Base-by-base conservation (phyloP, 2,329 filamentous ascomycete species). In the Knoxdaviesia capensis region DNA sequence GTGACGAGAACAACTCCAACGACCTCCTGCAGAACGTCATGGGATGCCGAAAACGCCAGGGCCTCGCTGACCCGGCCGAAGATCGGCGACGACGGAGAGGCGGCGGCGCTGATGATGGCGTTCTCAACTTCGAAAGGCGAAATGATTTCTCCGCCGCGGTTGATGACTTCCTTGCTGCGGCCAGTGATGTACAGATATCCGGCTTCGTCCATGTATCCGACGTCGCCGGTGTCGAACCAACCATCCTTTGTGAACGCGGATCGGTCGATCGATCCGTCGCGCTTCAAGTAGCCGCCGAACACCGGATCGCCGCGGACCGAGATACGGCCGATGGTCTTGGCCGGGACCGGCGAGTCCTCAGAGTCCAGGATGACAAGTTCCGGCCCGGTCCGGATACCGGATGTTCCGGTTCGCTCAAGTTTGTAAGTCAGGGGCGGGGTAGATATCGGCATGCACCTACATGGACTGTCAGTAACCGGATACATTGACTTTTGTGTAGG, bases 101-200 rank as follows among this genome's bases (percentile, higher is more conserved):
- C 55, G 5, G 66, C 59, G 7, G 65, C 62, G 1, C 61, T 55
- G 37, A 71, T 56, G 44, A 73, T 64, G 7, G 68, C 68, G 47
- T 72, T 65, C 48, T 73, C 69, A n/a, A 74, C 61, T 48, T 74
- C 69, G 42, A 72, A 70, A 0, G 69, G 69, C 5, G 66, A 71
- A 44, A 74, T 71, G n/a, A 72, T 59, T 50, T 74, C 69, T 33
- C 69, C 68, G 34, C 69, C 69, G 7, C 68, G 62, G 49, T 71
- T 71, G 52, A 72, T 70, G 43, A 71, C 65, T 43, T 71, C 68
- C 48, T 71, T 72, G 50, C 61, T 69, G 31, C 68, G 60, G 6
- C 68, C 68, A 3, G 67, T 71, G 47, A 71, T 65, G 52, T 64
- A 71, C 6, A 71, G 58, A 47, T 64, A 71, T 30, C 65, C 65